Evolutionary conservation across 345 rosid genomes (phyloP), one percentile per base, ranked within the genome.

Genomic region (Corchorus olitorius): DNA sequence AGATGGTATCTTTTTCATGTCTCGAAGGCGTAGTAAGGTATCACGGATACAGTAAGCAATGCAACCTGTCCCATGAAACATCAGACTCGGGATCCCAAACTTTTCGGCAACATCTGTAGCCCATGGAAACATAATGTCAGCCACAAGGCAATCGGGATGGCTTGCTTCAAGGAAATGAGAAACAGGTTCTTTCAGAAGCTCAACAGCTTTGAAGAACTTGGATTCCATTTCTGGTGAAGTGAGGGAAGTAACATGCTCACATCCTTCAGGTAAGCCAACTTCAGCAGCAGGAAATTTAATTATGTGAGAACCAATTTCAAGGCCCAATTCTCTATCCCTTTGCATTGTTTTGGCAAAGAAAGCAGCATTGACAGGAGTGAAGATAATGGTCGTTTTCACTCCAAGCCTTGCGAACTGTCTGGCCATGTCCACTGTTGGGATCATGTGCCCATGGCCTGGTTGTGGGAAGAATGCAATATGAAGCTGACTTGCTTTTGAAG

Each of bases 41-140:
- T 58, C 15, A 3, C 2, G 0, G 61, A 20, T 9, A 9, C 27
- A 27, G 27, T 27, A 27, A 27, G 89, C 41, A 74, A 90, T 86
- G 83, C 70, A 80, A 22, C 87, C 59, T 5, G 81, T 76, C 61
- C 94, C 92, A 78, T 83, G 87, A 67, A 89, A 89, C 14, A 87
- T 84, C 70, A 86, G 52, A 53, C 91, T 82, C 6, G 94, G 91
- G 11, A 89, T 75, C 22, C 83, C 77, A 6, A 50, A 85, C 72
- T 86, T 84, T 22, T 65, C 79, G 7, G 89, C 86, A 15, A 61
- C 67, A 39, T 86, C 84, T 0, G 85, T 83, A 12, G 92, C 83
- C 92, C 92, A 90, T 0, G 87, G 86, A 67, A 83, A 89, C 86
- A 85, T 86, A 77, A 84, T 76, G 65, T 89, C 89, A 4, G 92